Evolutionary conservation across 2,329 filamentous ascomycete species (phyloP), one percentile per base, ranked within the genome.

Genomic region (Thielaviopsis populi): DNA sequence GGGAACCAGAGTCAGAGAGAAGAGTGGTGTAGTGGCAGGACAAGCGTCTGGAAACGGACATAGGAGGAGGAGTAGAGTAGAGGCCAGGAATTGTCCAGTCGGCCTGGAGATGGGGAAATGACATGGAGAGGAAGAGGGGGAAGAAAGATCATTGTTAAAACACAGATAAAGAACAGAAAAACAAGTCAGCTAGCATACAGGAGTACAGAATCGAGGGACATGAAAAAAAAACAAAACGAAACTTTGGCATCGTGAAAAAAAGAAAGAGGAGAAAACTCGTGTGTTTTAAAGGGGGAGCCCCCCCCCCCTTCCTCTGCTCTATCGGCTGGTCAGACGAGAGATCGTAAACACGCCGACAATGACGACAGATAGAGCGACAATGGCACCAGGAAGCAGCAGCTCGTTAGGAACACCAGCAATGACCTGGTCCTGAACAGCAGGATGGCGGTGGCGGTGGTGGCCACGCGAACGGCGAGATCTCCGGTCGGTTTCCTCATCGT

Each of bases 361-460:
- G 43, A 96, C 91, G 53, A 95, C 89, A 10, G 92, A 94, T 71
- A 99, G 76, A n/a, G 91, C 91, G 65, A 94, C 91, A 72, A 99
- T 92, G 22, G 94, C 94, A 68, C 94, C 94, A 0, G 94, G 94
- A 50, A 97, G 81, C 19, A 99, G 79, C 63, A 97, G 78, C 71
- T 99, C 94, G 71, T 99, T 99, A 8, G 94, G 91, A 41, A 99
- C 88, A 63, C 94, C 94, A 1, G 86, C 82, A 71, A 99, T 92
- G 65, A 96, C 78, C 74, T 95, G 89, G 66, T 92, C 85, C 65
- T 84, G 81, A 63, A 82, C 76, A 27, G 58, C 24, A 11, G 54
- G 37, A 30, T 63, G 62, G 61, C 63, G 61, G 46, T 62, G 61
- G 59, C 50, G 61, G 40, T 71, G 76, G 66, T 71, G 72, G 42